These are phyloP conservation scores for Aspergillus glaucus DNA, from an alignment of 2,329 filamentous ascomycete species.

Conservation along the genomic window DNA sequence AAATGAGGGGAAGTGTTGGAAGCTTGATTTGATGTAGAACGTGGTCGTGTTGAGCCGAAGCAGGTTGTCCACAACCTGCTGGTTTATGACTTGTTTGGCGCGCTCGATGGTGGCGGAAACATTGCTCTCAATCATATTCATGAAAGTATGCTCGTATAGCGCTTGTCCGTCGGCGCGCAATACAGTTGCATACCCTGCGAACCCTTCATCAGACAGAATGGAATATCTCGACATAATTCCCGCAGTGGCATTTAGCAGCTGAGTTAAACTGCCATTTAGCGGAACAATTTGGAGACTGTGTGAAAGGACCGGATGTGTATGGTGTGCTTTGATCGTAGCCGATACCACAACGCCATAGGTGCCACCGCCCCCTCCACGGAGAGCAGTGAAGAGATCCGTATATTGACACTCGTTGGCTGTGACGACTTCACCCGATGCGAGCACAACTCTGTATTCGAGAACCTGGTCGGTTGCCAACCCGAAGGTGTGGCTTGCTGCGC, in stretches of 20 bases:
- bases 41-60: conserved; percentile 7
- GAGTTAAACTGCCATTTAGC: not conserved
- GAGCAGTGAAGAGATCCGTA: conserved; percentile 56
- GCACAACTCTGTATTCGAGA: conserved; percentile 51
- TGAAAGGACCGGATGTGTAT: conserved; percentile 6
- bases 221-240: conserved; percentile 5
- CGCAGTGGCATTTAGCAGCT: not conserved
- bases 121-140: conserved; percentile 7
- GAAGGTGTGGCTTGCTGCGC: conserved; percentile 46
- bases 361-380: conserved; percentile 55
- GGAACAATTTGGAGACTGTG: not conserved
- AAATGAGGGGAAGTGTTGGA: conserved; percentile 2
- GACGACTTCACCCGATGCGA: conserved; percentile 43
- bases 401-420: conserved; percentile 46
- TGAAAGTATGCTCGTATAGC: conserved; percentile 5
- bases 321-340: conserved; percentile 12
- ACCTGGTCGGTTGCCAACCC: conserved; percentile 57
- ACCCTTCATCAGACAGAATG: conserved; percentile 5
- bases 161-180: conserved; percentile 5
- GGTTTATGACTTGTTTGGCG: not conserved
- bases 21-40: conserved; percentile 1
- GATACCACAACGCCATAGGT: conserved; percentile 51
- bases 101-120: conserved; percentile 1
- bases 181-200: not conserved
- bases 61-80: not conserved